These are phyloP conservation scores for Strigomonas galati DNA, from an alignment of 208 protist species.

Conservation along the genomic window DNA sequence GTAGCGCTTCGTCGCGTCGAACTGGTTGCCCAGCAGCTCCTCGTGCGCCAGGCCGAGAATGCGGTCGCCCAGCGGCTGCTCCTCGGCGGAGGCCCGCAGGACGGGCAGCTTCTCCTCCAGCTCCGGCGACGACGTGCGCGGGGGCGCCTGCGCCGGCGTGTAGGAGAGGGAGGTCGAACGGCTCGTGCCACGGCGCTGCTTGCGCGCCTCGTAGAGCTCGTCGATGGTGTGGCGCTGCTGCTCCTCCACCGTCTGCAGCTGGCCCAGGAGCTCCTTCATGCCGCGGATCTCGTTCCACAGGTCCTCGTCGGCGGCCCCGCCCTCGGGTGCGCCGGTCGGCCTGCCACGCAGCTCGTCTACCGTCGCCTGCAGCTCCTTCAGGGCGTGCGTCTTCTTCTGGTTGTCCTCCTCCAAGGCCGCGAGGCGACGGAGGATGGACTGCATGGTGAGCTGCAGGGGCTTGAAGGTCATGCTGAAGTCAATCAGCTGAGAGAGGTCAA, in stretches of 20 bases:
- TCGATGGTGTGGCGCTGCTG: slow-evolving; percentile 67
- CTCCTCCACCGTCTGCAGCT: slow-evolving; percentile 41
- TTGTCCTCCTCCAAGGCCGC: slow-evolving; percentile 45
- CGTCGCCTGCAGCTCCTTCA: slow-evolving; percentile 31
- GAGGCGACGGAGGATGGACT: slow-evolving; percentile 57
- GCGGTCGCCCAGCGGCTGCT: slow-evolving; percentile 42
- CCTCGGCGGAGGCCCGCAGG: slow-evolving; percentile 6
- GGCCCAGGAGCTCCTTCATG: slow-evolving; percentile 53
- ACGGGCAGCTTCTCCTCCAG: not conserved
- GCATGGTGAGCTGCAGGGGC: slow-evolving; percentile 69
- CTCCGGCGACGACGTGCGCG: not conserved
- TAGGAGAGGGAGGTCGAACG: not conserved
- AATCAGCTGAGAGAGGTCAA: slow-evolving; percentile 82
- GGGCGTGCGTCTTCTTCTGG: slow-evolving; percentile 34
- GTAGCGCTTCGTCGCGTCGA: slow-evolving; percentile 4
- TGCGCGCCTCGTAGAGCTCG: slow-evolving; percentile 78
- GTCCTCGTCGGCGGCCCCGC: slow-evolving; percentile 24
- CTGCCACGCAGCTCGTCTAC: slow-evolving; percentile 19
- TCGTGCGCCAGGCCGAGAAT: slow-evolving; percentile 68
- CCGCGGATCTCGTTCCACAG: slow-evolving; percentile 63
- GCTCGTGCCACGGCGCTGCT: slow-evolving; percentile 25
- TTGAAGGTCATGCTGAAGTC: slow-evolving; percentile 64
- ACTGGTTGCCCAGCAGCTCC: slow-evolving; percentile 25
- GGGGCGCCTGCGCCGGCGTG: not conserved
- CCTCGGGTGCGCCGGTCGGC: slow-evolving; percentile 9